phyloP scores from a whole-genome alignment of 2,329 filamentous ascomycete genomes.

The Pseudocercospora eumusae region DNA sequence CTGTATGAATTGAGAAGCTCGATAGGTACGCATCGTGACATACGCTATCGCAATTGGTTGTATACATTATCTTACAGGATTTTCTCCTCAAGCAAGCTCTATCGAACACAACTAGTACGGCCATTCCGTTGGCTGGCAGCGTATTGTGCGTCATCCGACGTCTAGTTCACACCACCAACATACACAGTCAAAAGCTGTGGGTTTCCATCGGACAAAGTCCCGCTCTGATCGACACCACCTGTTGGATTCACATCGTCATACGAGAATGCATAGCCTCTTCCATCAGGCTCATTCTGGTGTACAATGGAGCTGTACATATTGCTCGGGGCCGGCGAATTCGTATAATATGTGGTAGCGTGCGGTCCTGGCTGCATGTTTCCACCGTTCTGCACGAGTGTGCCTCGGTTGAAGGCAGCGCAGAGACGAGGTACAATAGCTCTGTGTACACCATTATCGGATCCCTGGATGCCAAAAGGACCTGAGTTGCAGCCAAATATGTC shows the following conservation, averaged over 20 bases:
- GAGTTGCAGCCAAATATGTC: slow-evolving; percentile 71
- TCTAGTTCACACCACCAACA: slow-evolving; percentile 46
- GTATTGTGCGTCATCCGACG: background rate
- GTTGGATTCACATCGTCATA: slow-evolving; percentile 63
- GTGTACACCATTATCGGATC: slow-evolving; percentile 45
- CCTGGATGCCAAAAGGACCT: slow-evolving; percentile 58
- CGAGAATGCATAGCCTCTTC: slow-evolving; percentile 65
- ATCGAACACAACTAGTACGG: background rate
- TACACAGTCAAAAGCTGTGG: slow-evolving; percentile 50
- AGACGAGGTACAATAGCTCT: slow-evolving; percentile 70
- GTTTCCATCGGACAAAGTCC: slow-evolving; percentile 48
- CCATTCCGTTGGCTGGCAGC: background rate
- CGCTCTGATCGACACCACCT: slow-evolving; percentile 51
- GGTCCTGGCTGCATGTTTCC: slow-evolving; percentile 52
- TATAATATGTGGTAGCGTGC: slow-evolving; percentile 47
- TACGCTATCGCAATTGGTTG: background rate
- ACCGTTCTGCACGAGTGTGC: slow-evolving; percentile 60
- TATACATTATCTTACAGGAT: background rate
- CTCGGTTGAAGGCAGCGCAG: slow-evolving; percentile 73
- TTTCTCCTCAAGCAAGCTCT: background rate
- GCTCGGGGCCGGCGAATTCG: slow-evolving; percentile 39
- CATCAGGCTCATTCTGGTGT: slow-evolving; percentile 61
- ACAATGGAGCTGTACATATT: slow-evolving; percentile 62
- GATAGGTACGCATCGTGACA: background rate
- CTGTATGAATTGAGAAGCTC: background rate